phyloP scores from a whole-genome alignment of 1,284 basidiomycete genomes.

The Moesziomyces sp. region DNA sequence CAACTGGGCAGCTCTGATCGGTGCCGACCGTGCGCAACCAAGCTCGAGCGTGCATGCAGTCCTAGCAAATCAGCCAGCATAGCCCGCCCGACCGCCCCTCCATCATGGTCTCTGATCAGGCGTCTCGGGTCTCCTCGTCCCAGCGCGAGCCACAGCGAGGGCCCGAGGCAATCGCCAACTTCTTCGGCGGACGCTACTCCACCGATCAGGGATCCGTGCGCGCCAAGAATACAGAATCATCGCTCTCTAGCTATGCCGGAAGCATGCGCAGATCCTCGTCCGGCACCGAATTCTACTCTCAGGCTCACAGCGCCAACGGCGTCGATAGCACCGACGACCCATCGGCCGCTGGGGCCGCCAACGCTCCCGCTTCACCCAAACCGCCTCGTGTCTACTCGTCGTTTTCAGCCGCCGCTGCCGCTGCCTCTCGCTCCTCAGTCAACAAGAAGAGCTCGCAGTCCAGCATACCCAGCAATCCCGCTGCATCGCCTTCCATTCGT shows the following conservation, averaged over 20 bases:
- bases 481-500: constrained; percentile 20
- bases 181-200: constrained; percentile 35
- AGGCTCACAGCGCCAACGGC: constrained; percentile 24
- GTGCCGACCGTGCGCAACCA: neutral
- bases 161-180: constrained; percentile 42
- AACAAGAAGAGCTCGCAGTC: constrained; percentile 27
- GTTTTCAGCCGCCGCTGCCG: constrained; percentile 41
- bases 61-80: neutral
- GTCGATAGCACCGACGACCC: constrained; percentile 12
- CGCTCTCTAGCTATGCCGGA: constrained; percentile 30
- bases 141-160: constrained; percentile 40
- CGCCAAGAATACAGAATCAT: constrained; percentile 17
- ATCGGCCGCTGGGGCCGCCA: neutral
- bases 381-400: constrained; percentile 35
- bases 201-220: constrained; percentile 24
- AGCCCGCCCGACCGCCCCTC: neutral
- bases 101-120: constrained; percentile 18
- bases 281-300: constrained; percentile 32
- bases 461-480: constrained; percentile 13
- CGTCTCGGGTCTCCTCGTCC: constrained; percentile 14
- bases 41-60: constrained; percentile 3
- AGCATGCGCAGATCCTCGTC: constrained; percentile 37
- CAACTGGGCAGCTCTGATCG: neutral
- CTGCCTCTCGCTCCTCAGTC: constrained; percentile 43
- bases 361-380: constrained; percentile 7